These are phyloP conservation scores for Aspergillus sp. DNA, from an alignment of 2,329 filamentous ascomycete genomes.

Conservation along the genomic window DNA sequence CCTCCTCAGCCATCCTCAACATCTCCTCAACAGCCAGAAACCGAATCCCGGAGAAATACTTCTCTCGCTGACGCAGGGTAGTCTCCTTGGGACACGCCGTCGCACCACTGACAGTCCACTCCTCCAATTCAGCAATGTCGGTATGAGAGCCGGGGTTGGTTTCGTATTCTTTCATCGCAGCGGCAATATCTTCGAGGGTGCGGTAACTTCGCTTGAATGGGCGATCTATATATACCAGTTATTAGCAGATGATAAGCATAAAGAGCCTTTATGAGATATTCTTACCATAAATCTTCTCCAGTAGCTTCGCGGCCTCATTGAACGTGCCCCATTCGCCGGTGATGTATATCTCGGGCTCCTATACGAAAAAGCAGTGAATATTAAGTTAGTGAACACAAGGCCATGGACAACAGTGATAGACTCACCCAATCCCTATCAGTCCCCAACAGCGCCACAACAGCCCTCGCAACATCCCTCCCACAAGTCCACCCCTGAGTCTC, in stretches of 20 bases:
- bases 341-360: slow-evolving; percentile 2
- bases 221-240: not conserved
- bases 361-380: not conserved
- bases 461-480: slow-evolving; percentile 3
- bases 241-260: no score
- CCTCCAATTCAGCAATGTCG: not conserved
- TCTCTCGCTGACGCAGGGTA: not conserved
- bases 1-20: not conserved
- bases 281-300: slow-evolving; percentile 7
- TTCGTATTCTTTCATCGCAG: not conserved
- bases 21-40: not conserved
- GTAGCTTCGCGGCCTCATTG: not conserved
- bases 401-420: not conserved
- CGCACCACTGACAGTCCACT: not conserved
- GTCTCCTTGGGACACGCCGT: slow-evolving; percentile 1
- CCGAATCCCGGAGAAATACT: not conserved
- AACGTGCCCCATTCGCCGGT: slow-evolving; percentile 4
- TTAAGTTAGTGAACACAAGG: no score
- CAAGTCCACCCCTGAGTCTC: slow-evolving; percentile 1
- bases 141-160: not conserved
- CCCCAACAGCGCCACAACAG: not conserved
- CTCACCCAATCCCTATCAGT: not conserved
- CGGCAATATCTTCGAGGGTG: not conserved
- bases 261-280: not conserved
- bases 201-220: not conserved